Evolutionary conservation across 1,139 yeast genomes (phyloP).

Genomic region (Suhomyces atakaporum): DNA sequence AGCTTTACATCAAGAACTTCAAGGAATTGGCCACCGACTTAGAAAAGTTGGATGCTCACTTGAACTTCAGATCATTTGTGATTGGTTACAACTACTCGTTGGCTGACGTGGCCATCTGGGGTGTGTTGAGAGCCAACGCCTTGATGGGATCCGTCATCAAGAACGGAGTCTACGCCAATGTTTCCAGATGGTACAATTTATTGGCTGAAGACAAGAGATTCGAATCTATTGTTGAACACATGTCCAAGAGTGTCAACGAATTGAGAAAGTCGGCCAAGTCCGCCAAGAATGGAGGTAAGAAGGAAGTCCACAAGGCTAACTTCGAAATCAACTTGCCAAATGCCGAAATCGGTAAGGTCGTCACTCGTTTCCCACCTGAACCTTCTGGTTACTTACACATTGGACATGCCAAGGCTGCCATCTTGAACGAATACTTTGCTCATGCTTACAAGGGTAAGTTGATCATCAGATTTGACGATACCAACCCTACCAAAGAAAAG

Average conservation of each 20-base stretch:
- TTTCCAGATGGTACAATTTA: slow-evolving; percentile 91
- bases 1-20: slow-evolving; percentile 81
- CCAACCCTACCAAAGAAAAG: slow-evolving; percentile 95
- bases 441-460: slow-evolving; percentile 90
- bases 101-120: slow-evolving; percentile 92
- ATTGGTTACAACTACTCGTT: slow-evolving; percentile 65
- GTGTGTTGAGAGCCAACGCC: slow-evolving; percentile 88
- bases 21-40: slow-evolving; percentile 76
- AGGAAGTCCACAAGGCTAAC: slow-evolving; percentile 83
- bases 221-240: slow-evolving; percentile 67
- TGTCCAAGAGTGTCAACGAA: slow-evolving; percentile 70
- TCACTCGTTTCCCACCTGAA: slow-evolving; percentile 94
- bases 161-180: slow-evolving; percentile 78
- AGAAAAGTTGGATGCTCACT: slow-evolving; percentile 77
- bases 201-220: slow-evolving; percentile 67
- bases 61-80: slow-evolving; percentile 81
- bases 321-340: slow-evolving; percentile 90
- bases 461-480: slow-evolving; percentile 94
- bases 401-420: slow-evolving; percentile 98
- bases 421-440: slow-evolving; percentile 93
- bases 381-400: slow-evolving; percentile 89
- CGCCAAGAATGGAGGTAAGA: slow-evolving; percentile 60
- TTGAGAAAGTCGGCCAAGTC: slow-evolving; percentile 68
- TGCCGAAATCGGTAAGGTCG: slow-evolving; percentile 91
- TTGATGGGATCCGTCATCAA: slow-evolving; percentile 89